Base-by-base conservation (phyloP, 352 stramenopile genomes). In the Globisporangium barbulae region DNA sequence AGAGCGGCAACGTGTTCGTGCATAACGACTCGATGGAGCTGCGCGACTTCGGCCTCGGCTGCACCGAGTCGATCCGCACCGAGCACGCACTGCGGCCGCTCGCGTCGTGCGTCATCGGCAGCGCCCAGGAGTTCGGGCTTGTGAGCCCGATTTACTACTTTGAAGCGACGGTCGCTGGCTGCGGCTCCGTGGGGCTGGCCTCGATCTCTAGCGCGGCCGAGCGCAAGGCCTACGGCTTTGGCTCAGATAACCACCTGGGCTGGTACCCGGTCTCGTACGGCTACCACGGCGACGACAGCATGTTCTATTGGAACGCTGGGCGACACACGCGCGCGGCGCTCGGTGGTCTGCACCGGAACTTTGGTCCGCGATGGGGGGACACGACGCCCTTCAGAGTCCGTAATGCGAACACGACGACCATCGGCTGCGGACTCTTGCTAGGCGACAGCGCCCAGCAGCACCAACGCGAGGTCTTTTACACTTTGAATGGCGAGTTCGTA, bases 261-360 rank as follows among this genome's bases (percentile, higher is more conserved):
- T 82, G 74, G 74, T 67, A 63, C 21, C 61, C 70, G 1, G 54
- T 66, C 3, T 79, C 75, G 13, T 79, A 77, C 50, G 75, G 75
- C 33, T 80, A 75, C 64, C 75, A 83, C 53, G 64, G 69, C 12
- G 69, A 83, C 47, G 61, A 75, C 56, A 64, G 68, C 13, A 57
- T 47, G 15, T 53, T 81, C 45, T 75, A 78, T 61, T 76, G 66
- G 61, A 73, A 76, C 61, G 68, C 69, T 22, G 63, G 56, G 10
- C 53, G 17, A 0, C 35, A 47, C n/a, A 45, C 57, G 0, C 41
- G 65, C 13, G 55, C 56, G 13, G 37, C 52, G 1, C 42, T 70
- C 9, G 64, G 67, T 13, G 67, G 63, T 22, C 30, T 39, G 42
- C 63, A 66, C 5, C 8, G 22, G 6, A 47, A 17, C 9, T 74